phyloP scores from a whole-genome alignment of 805 yeast genomes.

The Jamesozyma rosinii region DNA sequence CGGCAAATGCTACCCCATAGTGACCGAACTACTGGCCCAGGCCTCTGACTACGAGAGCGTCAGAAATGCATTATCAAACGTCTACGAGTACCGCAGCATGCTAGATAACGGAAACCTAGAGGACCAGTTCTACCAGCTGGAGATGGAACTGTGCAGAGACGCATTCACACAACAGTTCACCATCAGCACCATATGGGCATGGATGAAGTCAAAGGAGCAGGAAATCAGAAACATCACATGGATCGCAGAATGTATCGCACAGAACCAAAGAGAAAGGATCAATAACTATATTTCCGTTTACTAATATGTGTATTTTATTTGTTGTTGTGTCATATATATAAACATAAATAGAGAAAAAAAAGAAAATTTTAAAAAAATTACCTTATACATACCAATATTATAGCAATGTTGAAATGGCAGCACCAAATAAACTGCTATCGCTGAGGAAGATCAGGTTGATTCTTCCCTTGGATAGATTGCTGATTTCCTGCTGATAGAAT shows the following conservation, averaged over 20 bases:
- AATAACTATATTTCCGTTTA: conserved; percentile 84
- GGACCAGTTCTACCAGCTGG: conserved; percentile 87
- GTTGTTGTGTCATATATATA: background rate
- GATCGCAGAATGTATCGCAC: conserved; percentile 99
- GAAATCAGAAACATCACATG: conserved; percentile 96
- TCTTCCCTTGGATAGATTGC: conserved; percentile 6
- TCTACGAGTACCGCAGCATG: conserved; percentile 57
- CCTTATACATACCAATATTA: background rate
- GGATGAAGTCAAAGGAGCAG: conserved; percentile 93
- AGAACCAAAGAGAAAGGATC: conserved; percentile 91
- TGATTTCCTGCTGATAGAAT: conserved; percentile 14
- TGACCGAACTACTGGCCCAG: conserved; percentile 57
- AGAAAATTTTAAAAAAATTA: background rate
- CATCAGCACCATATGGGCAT: conserved; percentile 85
- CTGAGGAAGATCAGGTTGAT: conserved; percentile 15
- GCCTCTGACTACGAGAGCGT: conserved; percentile 79
- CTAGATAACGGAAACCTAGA: conserved; percentile 57
- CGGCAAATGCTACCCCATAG: conserved; percentile 70
- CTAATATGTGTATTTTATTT: conserved; percentile 24
- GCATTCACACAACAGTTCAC: conserved; percentile 97
- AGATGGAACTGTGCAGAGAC: conserved; percentile 83
- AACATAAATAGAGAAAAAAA: background rate
- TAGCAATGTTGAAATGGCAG: conserved; percentile 17
- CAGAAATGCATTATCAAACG: conserved; percentile 50
- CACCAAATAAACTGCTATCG: conserved; percentile 25